A percentile compares a stretch with the other conserved stretches of the same genome.
These are phyloP conservation scores for Aspergillus clavatus DNA, from an alignment of 2,329 filamentous ascomycete species.

Conservation along the genomic window DNA sequence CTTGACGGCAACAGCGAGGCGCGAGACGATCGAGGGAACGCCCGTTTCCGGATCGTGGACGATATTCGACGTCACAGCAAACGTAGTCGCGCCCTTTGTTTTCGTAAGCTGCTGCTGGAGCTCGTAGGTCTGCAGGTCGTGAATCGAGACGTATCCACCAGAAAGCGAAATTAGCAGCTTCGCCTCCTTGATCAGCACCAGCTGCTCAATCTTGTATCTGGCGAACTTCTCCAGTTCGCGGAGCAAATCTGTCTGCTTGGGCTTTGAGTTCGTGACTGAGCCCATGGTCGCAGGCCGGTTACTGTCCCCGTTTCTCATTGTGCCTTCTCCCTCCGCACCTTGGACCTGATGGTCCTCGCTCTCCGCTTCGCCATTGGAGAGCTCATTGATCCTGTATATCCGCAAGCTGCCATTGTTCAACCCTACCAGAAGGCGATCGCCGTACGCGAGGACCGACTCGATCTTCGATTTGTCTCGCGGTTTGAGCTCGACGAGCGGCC, in stretches of 20 bases:
- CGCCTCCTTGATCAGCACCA: slow-evolving; percentile 92
- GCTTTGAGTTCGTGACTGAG: slow-evolving; percentile 17
- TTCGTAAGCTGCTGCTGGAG: slow-evolving; percentile 73
- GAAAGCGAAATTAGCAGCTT: slow-evolving; percentile 87
- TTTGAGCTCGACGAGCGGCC: slow-evolving; percentile 94
- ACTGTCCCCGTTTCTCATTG: slow-evolving; percentile 12
- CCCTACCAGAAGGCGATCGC: slow-evolving; percentile 86
- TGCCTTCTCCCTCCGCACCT: slow-evolving; percentile 10
- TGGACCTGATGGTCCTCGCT: slow-evolving; percentile 25
- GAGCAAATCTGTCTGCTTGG: slow-evolving; percentile 71
- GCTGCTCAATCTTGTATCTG: slow-evolving; percentile 80
- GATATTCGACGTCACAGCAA: slow-evolving; percentile 93
- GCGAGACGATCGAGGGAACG: slow-evolving; percentile 87
- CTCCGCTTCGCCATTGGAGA: slow-evolving; percentile 34
- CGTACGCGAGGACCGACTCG: slow-evolving; percentile 89
- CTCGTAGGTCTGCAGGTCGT: slow-evolving; percentile 81
- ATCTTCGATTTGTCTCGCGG: slow-evolving; percentile 94
- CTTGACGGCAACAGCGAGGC: slow-evolving; percentile 89
- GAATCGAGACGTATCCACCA: slow-evolving; percentile 80
- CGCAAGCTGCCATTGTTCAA: slow-evolving; percentile 83
- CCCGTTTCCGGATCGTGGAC: slow-evolving; percentile 81
- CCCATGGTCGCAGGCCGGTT: slow-evolving; percentile 5
- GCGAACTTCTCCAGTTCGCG: slow-evolving; percentile 95
- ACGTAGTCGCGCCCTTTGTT: slow-evolving; percentile 83
- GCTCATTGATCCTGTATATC: slow-evolving; percentile 84